A percentile compares a stretch with the other conserved stretches of the same genome.
These are phyloP conservation scores for Monascus ruber DNA, from an alignment of 2,329 filamentous ascomycete genomes.

Conservation along the genomic window DNA sequence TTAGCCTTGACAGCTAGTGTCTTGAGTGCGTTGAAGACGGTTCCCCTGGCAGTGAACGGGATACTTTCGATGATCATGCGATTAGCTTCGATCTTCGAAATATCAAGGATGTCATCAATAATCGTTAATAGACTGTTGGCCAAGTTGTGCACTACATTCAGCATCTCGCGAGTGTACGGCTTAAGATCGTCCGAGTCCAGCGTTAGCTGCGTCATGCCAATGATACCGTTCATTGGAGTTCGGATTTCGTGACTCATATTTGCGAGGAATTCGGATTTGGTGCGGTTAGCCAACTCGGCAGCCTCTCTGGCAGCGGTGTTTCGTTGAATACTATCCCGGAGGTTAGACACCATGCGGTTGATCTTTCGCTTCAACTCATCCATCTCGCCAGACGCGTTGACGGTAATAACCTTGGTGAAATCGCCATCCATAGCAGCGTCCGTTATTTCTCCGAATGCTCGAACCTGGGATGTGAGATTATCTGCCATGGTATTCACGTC, in stretches of 20 bases:
- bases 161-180: constrained; percentile 92
- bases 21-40: constrained; percentile 94
- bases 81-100: constrained; percentile 77
- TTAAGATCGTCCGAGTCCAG: constrained; percentile 91
- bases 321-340: constrained; percentile 89
- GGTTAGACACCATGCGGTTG: constrained; percentile 96
- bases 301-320: constrained; percentile 94
- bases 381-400: constrained; percentile 97
- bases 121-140: constrained; percentile 95
- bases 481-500: constrained; percentile 90
- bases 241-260: constrained; percentile 99
- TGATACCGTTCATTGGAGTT: constrained; percentile 96
- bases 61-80: constrained; percentile 98
- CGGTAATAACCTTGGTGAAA: constrained; percentile 92
- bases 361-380: constrained; percentile 98
- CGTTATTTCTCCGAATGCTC: constrained; percentile 97
- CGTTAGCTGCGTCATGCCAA: constrained; percentile 94
- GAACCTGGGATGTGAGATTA: constrained; percentile 86
- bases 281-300: constrained; percentile 92
- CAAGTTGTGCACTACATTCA: constrained; percentile 94
- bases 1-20: constrained; percentile 95
- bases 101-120: constrained; percentile 69
- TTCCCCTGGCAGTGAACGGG: constrained; percentile 84
- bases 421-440: constrained; percentile 94
- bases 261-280: constrained; percentile 94